Evolutionary conservation across 805 yeast genomes (phyloP).

Genomic region (Ogataea trehaloabstinens): DNA sequence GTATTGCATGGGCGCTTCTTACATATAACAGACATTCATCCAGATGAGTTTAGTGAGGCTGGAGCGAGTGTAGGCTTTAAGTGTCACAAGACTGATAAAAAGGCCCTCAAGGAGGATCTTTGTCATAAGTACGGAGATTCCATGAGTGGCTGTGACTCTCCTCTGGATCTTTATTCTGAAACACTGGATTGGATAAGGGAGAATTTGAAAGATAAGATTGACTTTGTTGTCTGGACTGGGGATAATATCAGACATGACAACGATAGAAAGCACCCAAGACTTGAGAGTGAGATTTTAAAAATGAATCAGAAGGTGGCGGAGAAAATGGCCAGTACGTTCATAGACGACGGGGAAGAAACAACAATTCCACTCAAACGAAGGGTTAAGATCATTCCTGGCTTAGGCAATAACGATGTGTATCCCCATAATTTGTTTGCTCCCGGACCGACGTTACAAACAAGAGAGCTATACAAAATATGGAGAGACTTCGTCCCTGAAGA

Average conservation of each 20-base stretch:
- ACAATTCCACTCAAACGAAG: slow-evolving; percentile 29
- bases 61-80: slow-evolving; percentile 47
- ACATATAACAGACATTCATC: slow-evolving; percentile 87
- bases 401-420: slow-evolving; percentile 86
- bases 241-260: slow-evolving; percentile 85
- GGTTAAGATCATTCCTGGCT: slow-evolving; percentile 57
- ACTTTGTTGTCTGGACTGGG: slow-evolving; percentile 89
- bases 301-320: slow-evolving; percentile 60
- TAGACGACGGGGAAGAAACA: slow-evolving; percentile 39
- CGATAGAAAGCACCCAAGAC: slow-evolving; percentile 71
- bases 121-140: slow-evolving; percentile 78
- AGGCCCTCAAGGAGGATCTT: slow-evolving; percentile 36
- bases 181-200: slow-evolving; percentile 67
- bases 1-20: slow-evolving; percentile 70
- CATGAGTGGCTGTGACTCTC: slow-evolving; percentile 73
- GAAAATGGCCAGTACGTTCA: slow-evolving; percentile 51
- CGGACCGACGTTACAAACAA: slow-evolving; percentile 86
- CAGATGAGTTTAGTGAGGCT: slow-evolving; percentile 62
- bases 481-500: slow-evolving; percentile 68
- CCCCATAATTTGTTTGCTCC: slow-evolving; percentile 85
- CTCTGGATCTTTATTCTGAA: slow-evolving; percentile 55
- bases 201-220: slow-evolving; percentile 71
- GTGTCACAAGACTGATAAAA: slow-evolving; percentile 52
- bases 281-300: slow-evolving; percentile 67
- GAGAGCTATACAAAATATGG: slow-evolving; percentile 77